Percentiles rank a stretch among this genome's conserved stretches.
Evolutionary conservation across 805 yeast genomes (phyloP).

Genomic region (Saturnispora besseyi): DNA sequence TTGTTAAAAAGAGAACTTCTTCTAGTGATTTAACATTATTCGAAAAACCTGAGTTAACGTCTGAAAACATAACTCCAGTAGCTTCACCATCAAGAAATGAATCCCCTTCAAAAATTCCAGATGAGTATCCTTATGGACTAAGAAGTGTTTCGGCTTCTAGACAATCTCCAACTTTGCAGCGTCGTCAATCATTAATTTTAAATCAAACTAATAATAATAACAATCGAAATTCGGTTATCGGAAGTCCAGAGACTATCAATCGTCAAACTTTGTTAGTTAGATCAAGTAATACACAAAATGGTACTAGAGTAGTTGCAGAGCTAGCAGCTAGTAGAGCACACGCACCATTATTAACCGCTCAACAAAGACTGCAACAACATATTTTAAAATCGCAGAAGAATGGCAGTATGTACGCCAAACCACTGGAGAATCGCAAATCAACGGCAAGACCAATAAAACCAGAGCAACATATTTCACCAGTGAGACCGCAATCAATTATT

Average conservation of each 20-base stretch:
- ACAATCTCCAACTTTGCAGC: constrained; percentile 4
- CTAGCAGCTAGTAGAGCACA: constrained; percentile 16
- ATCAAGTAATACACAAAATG: not conserved
- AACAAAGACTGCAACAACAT: constrained; percentile 30
- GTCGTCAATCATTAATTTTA: not conserved
- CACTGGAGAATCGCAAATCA: constrained; percentile 20
- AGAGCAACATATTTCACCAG: constrained; percentile 7
- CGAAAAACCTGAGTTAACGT: not conserved
- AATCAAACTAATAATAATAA: not conserved
- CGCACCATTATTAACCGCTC: constrained; percentile 23
- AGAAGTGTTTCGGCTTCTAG: not conserved
- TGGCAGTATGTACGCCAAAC: constrained; percentile 25
- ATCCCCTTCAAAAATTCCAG: not conserved
- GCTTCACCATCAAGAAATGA: constrained; percentile 2
- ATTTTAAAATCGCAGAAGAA: constrained; percentile 25
- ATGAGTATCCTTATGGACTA: not conserved
- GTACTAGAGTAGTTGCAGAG: constrained; percentile 10
- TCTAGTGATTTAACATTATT: not conserved
- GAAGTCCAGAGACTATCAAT: not conserved
- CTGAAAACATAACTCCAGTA: not conserved
- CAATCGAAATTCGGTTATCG: not conserved
- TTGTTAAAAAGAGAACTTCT: not conserved
- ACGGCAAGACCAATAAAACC: not conserved
- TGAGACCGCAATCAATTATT: constrained; percentile 11
- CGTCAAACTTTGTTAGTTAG: not conserved